Evolutionary conservation across 2,329 filamentous ascomycete genomes (phyloP), one percentile per base, ranked within the genome.

Genomic region (Talaromyces funiculosus): DNA sequence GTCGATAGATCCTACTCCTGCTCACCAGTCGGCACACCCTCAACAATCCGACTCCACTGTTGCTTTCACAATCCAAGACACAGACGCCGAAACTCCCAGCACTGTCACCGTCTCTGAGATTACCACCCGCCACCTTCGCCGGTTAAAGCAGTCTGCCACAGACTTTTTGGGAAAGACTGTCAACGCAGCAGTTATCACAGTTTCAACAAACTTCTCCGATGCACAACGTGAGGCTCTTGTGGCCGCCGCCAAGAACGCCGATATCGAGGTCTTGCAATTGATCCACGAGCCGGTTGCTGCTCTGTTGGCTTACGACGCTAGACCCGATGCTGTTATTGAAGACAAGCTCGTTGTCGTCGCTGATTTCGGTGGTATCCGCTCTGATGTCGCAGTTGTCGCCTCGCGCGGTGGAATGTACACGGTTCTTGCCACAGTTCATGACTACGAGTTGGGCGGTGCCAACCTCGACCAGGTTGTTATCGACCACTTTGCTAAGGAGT

Each of bases 401-500:
- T 96, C 90, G 70, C 86, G 93, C 75, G 92, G 92, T 64, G 94
- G 94, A 73, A 93, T 97, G 81, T 97, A 97, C 83, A 97, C 91
- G 63, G 87, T 97, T 69, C 83, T 99, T 61, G 92, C 94, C 20
- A 96, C 93, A 12, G 86, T 89, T 31, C 94, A 97, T 80, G 94
- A 99, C 81, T 97, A 96, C 78, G 92, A 97, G 72, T 90, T 93
- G 67, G 87, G 90, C 60, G 94, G 94, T 71, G 83, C 86, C 37
- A 87, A 92, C 66, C 83, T 99, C 61, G 94, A 99, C 80, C 85
- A 94, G 74, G 89, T 93, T 54, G 83, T 99, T 62, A 90, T 96
- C 74, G 93, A 99, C 74, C 88, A 97, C 82, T 97, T 97, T 69
- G 90, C 93, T 68, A 99, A 99, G 83, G 94, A 99, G 78, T 99